phyloP scores from a whole-genome alignment of 495 filamentous ascomycete species.

The Cryomyces minteri region DNA sequence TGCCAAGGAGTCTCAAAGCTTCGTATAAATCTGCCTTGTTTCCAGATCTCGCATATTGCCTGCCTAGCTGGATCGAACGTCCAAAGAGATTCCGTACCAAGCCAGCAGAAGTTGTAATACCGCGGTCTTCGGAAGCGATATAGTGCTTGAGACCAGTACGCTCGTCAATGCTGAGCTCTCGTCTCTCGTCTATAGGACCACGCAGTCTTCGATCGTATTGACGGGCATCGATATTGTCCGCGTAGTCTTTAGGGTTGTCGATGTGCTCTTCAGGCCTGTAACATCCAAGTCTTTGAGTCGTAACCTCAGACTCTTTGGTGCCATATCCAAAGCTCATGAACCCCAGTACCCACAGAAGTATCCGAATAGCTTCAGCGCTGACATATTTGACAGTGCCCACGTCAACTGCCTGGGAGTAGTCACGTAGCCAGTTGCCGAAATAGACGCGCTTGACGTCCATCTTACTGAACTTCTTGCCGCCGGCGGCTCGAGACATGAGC shows the following conservation, averaged over 20 bases:
- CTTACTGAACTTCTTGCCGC: conserved; percentile 74
- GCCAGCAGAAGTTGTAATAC: conserved; percentile 57
- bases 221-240: conserved; percentile 69
- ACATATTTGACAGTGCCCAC: conserved; percentile 73
- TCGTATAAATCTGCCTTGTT: conserved; percentile 66
- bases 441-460: conserved; percentile 65
- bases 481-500: conserved; percentile 48
- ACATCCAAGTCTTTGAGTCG: conserved; percentile 67
- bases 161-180: conserved; percentile 57
- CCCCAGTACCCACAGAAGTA: conserved; percentile 51
- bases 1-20: conserved; percentile 68
- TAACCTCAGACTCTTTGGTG: conserved; percentile 85
- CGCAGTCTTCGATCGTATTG: conserved; percentile 61
- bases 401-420: conserved; percentile 51
- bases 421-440: conserved; percentile 83
- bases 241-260: conserved; percentile 71
- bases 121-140: conserved; percentile 61
- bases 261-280: conserved; percentile 49
- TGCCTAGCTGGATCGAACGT: conserved; percentile 53
- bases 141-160: conserved; percentile 68
- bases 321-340: conserved; percentile 62
- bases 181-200: conserved; percentile 59
- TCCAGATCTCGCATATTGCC: conserved; percentile 39
- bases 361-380: conserved; percentile 72
- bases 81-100: conserved; percentile 55